Conservation (phyloP, 805 yeast species). For the Schwanniomyces pseudopolymorphus region DNA sequence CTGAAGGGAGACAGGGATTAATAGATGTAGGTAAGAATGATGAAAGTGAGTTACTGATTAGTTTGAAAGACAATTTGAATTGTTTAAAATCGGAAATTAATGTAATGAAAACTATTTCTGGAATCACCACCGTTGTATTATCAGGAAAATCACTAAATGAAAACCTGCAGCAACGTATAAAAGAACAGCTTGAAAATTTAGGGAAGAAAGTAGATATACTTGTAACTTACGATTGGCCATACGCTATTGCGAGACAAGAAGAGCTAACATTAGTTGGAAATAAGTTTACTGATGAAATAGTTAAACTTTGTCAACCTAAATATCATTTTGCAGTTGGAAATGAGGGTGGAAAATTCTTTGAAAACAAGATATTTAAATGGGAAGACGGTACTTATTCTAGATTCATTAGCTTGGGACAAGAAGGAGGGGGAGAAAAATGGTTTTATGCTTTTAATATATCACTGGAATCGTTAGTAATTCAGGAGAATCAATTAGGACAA, state of each 20-base stretch:
- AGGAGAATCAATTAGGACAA: slow-evolving; percentile 7
- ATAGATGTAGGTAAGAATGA: slow-evolving; percentile 8
- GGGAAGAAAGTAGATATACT: slow-evolving; percentile 48
- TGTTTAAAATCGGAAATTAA: slow-evolving; percentile 34
- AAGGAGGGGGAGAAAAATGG: slow-evolving; percentile 59
- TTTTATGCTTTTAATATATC: slow-evolving; percentile 63
- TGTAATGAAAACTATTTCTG: slow-evolving; percentile 37
- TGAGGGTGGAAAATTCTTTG: slow-evolving; percentile 48
- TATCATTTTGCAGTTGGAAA: slow-evolving; percentile 66
- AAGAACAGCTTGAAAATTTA: slow-evolving; percentile 7
- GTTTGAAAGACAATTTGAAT: slow-evolving; percentile 22
- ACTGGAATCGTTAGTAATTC: slow-evolving; percentile 8
- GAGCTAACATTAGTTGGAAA: slow-evolving; percentile 46
- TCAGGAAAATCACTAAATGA: slow-evolving; percentile 19
- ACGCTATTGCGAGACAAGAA: slow-evolving; percentile 45
- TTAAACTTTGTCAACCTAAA: slow-evolving; percentile 50
- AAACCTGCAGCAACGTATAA: slow-evolving; percentile 3
- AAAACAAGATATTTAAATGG: slow-evolving; percentile 62
- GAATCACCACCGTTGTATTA: slow-evolving; percentile 49
- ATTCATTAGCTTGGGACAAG: slow-evolving; percentile 63
- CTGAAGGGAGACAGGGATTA: slow-evolving; percentile 17
- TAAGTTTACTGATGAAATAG: slow-evolving; percentile 44
- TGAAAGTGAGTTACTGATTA: slow-evolving; percentile 21
- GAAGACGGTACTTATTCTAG: slow-evolving; percentile 48
- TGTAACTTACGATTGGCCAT: slow-evolving; percentile 62